Base-by-base conservation (phyloP, 331 rosid species). In the Malus hybrid region DNA sequence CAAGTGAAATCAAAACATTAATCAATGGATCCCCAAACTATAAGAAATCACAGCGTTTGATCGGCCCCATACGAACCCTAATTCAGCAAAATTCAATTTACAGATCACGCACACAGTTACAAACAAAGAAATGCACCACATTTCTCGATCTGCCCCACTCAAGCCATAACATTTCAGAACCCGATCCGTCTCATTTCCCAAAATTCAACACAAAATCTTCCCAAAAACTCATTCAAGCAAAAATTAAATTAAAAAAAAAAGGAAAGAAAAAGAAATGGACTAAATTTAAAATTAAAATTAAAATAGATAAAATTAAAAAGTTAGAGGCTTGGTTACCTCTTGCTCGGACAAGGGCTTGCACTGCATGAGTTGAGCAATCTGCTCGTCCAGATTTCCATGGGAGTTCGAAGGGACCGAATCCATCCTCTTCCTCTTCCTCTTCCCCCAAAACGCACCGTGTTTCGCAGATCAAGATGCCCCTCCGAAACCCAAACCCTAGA, bases 291-390 rank as follows among this genome's bases (percentile, higher is more conserved):
- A 44, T 20, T 10, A 31, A 31, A 31, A 31, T 31, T 2, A 5
- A 4, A 59, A 50, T 50, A 15, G 0, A 12, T 52, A 52, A 14
- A 52, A 55, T 0, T 60, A 8, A 20, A 16, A 48, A 0, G 22
- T 31, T 57, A 34, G 7, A 6, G 22, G 12, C 4, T 16, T 44
- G 50, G 34, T 63, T 68, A 93, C 97, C 96, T 93, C 97, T 81
- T 87, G 98, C 69, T 93, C 98, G 46, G 97, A 90, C 86, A 93
- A 81, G 59, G 98, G 98, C 79, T 93, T 93, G 96, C 98, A 93
- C 89, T 93, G 96, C 97, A 93, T 87, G 84, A 93, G 97, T 89
- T 88, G 97, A 68, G 98, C 76, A 91, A 93, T 93, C 93, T 93
- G 87, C 79, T 93, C 91, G 62, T 93, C 96, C 70, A 93, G 89